Conservation (phyloP, 208 protist species). For the Wallacemonas sp. region DNA sequence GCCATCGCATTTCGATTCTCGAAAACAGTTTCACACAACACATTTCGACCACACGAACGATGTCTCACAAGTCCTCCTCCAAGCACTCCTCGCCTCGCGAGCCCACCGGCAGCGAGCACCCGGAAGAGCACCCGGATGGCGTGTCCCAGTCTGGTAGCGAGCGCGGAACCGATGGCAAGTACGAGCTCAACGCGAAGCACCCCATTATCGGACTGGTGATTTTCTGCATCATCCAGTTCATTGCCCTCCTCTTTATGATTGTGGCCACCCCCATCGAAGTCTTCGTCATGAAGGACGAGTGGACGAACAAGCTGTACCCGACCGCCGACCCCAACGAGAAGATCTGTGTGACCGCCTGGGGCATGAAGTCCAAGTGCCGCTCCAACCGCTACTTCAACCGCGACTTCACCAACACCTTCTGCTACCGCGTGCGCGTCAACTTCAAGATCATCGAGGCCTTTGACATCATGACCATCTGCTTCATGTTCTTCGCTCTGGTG, state of each 20-base stretch:
- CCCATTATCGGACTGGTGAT: constrained; percentile 38
- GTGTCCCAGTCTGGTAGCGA: constrained; percentile 22
- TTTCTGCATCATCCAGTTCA: constrained; percentile 34
- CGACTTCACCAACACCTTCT: constrained; percentile 46
- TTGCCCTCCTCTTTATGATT: constrained; percentile 42
- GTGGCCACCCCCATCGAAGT: constrained; percentile 51
- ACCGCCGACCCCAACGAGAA: constrained; percentile 2
- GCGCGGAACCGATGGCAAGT: constrained; percentile 24
- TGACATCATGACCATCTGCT: constrained; percentile 57
- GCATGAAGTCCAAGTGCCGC: constrained; percentile 50
- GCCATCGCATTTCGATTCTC: too few relatives aligned
- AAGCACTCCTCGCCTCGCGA: constrained; percentile 18
- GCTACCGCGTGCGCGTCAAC: constrained; percentile 45
- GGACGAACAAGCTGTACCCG: constrained; percentile 30
- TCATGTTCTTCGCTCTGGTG: constrained; percentile 38
- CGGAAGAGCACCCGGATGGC: constrained; percentile 15
- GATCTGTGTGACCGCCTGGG: constrained; percentile 62
- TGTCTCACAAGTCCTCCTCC: too few relatives aligned
- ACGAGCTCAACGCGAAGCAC: constrained; percentile 29
- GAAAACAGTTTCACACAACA: constrained; percentile 14
- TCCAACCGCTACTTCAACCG: constrained; percentile 36
- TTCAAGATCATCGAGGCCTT: constrained; percentile 61
- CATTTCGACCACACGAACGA: background rate
- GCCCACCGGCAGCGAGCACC: background rate
- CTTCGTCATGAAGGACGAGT: constrained; percentile 36